Evolutionary conservation across 2,329 filamentous ascomycete genomes (phyloP), one percentile per base, ranked within the genome.

Genomic region (Penicillium sp.): DNA sequence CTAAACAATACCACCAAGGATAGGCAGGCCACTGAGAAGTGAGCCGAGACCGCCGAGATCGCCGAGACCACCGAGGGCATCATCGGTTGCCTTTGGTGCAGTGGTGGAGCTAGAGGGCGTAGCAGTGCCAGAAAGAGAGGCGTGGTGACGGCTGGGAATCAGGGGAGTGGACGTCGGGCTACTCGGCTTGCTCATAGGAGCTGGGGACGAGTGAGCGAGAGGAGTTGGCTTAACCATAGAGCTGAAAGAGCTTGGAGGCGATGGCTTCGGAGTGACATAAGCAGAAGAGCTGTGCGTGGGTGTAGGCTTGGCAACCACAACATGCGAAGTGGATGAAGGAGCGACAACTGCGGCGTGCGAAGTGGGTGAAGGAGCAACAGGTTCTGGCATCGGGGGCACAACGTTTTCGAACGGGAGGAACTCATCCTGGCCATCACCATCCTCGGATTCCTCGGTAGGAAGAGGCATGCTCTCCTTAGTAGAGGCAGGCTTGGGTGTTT

Each of bases 91-190:
- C 11, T 47, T 61, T 11, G 63, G 35, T 21, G 61, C 52, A 19
- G 45, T 29, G 26, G 52, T 56, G 21, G 57, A 62, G 45, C 50
- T 54, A 4, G 48, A 50, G n/a, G 48, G 43, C 29, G 55, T 56
- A 24, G 61, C 51, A 14, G 57, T 62, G 49, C 50, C 54, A 5
- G 62, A 52, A 11, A 59, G 26, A 9, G 60, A 53, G 11, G 60
- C 26, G 22, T 24, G 39, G 11, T 47, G 9, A 53, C n/a, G 37
- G 37, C 51, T 55, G 33, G 53, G 58, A 51, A 42, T 42, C 9
- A 42, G 19, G 19, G 39, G 39, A 14, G 39, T 42, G 19, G 39
- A 42, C 3, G 11, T 22, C 22, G 11, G 16, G 7, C 4, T 7
- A 5, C 10, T 19, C 39, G n/a, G 10, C 39, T 22, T 42, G 19